phyloP scores from a whole-genome alignment of 768 basidiomycete genomes.

The Russula vinacea region DNA sequence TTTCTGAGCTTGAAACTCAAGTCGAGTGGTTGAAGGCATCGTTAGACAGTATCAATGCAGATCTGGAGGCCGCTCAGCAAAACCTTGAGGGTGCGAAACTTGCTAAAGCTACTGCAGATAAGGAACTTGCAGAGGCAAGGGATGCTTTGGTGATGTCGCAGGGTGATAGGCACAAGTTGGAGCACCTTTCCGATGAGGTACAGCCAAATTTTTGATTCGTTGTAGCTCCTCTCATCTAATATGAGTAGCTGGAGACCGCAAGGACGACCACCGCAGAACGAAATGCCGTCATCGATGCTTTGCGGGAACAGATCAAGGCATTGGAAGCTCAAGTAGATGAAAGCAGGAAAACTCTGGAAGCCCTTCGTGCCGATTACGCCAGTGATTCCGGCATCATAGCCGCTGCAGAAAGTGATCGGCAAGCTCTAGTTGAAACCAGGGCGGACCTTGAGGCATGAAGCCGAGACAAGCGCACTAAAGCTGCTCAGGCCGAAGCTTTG shows the following conservation, averaged over 20 bases:
- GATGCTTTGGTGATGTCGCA: conserved; percentile 42
- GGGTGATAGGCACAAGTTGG: conserved; percentile 37
- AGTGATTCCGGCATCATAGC: conserved; percentile 44
- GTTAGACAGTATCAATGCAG: conserved; percentile 46
- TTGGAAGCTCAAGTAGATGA: conserved; percentile 51
- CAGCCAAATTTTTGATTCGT: conserved; percentile 28
- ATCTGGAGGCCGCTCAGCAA: conserved; percentile 47
- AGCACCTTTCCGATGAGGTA: conserved; percentile 52
- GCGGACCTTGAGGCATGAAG: conserved; percentile 56
- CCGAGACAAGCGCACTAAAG: conserved; percentile 53
- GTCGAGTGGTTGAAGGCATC: conserved; percentile 49
- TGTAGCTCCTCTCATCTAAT: not conserved
- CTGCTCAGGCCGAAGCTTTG: conserved; percentile 48
- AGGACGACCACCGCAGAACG: conserved; percentile 44
- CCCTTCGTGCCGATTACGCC: conserved; percentile 47
- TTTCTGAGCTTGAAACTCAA: conserved; percentile 53
- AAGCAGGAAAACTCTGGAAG: conserved; percentile 53
- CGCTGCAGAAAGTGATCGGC: conserved; percentile 58
- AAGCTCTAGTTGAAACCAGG: conserved; percentile 61
- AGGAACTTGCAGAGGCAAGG: conserved; percentile 45
- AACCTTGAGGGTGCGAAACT: conserved; percentile 47
- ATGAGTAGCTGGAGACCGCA: conserved; percentile 50
- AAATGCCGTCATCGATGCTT: conserved; percentile 44
- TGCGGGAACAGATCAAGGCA: conserved; percentile 50
- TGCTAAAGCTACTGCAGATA: conserved; percentile 49